Evolutionary conservation across 805 yeast species (phyloP).

Genomic region (Candida schatavii): DNA sequence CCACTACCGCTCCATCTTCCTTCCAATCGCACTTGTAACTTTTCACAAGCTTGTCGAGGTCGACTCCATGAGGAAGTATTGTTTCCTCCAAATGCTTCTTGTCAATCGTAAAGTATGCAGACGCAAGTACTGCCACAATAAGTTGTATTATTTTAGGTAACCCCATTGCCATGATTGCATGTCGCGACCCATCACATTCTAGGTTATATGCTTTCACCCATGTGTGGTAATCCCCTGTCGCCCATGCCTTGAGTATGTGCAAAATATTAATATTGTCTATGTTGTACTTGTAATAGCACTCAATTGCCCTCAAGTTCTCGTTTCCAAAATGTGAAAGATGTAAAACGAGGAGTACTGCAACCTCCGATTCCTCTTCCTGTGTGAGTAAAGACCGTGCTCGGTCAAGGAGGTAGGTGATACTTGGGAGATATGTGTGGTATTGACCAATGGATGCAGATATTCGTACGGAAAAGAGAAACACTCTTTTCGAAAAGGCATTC

Average conservation of each 20-base stretch:
- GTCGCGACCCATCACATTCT: slow-evolving; percentile 28
- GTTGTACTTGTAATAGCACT: slow-evolving; percentile 23
- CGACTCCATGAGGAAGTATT: slow-evolving; percentile 26
- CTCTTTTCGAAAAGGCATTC: slow-evolving; percentile 40
- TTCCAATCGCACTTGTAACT: slow-evolving; percentile 30
- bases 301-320: slow-evolving; percentile 29
- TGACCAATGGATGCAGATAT: slow-evolving; percentile 45
- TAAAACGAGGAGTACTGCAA: slow-evolving; percentile 40
- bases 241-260: slow-evolving; percentile 24
- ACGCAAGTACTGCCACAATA: slow-evolving; percentile 29
- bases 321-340: slow-evolving; percentile 44
- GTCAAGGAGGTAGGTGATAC: slow-evolving; percentile 42
- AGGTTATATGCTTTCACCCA: slow-evolving; percentile 30
- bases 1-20: slow-evolving; percentile 20
- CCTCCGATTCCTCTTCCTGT: slow-evolving; percentile 33
- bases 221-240: slow-evolving; percentile 24
- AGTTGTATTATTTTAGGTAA: slow-evolving; percentile 22
- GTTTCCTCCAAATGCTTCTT: slow-evolving; percentile 19
- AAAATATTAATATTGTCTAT: slow-evolving; percentile 12
- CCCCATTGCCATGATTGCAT: slow-evolving; percentile 45
- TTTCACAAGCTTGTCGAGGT: slow-evolving; percentile 15
- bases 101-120: slow-evolving; percentile 38
- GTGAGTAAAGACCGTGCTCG: slow-evolving; percentile 17
- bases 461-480: slow-evolving; percentile 47
- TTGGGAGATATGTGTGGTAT: slow-evolving; percentile 54